These are phyloP conservation scores for Selenicereus undatus DNA, from an alignment of 148 eudicot species.

Conservation along the genomic window DNA sequence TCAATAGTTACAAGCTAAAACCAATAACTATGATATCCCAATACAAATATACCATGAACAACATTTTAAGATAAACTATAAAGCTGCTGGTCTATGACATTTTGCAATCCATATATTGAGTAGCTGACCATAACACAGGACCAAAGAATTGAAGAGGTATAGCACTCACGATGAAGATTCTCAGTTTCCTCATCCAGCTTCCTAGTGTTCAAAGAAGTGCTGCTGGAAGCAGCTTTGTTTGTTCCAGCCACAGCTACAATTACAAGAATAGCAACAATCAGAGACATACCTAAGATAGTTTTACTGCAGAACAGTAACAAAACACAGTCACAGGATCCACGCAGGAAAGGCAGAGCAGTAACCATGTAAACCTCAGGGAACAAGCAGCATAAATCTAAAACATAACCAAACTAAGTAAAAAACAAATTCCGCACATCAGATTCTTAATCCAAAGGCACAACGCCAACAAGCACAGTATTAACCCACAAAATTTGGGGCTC, in stretches of 20 bases:
- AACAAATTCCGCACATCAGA: background rate
- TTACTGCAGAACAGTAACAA: background rate
- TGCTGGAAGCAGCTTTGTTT: slow-evolving; percentile 92
- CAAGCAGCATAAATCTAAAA: background rate
- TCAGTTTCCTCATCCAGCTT: slow-evolving; percentile 98
- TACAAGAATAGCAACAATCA: slow-evolving; percentile 8
- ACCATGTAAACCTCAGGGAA: background rate
- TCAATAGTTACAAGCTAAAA: background rate
- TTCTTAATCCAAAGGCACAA: background rate
- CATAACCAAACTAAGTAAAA: background rate
- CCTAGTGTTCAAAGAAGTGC: slow-evolving; percentile 89
- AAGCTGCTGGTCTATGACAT: background rate
- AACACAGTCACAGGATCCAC: background rate
- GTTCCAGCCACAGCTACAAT: slow-evolving; percentile 79
- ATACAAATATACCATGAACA: background rate
- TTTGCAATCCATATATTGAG: background rate
- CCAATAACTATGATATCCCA: background rate
- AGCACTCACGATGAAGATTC: slow-evolving; percentile 78
- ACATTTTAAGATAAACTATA: background rate
- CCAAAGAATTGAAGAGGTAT: background rate
- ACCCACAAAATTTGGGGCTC: too few species aligned
- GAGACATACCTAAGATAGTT: background rate
- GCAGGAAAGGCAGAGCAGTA: background rate
- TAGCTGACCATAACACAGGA: background rate
- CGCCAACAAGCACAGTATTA: background rate